Base-by-base conservation (phyloP, 805 yeast genomes). In the Spathaspora girioi region DNA sequence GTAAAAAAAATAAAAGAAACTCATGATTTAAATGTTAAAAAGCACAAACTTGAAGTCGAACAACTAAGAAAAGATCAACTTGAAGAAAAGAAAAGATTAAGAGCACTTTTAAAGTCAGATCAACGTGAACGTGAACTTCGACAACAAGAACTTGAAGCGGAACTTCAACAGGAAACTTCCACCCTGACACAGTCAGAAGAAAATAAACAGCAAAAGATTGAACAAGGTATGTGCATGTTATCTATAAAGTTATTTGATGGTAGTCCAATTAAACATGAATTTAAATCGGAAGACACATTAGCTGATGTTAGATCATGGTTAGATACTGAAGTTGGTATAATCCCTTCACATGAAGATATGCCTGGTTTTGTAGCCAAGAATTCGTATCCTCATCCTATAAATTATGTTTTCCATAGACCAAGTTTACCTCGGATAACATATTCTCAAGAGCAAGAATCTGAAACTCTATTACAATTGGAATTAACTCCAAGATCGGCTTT, bases 191-290 rank as follows among this genome's bases (percentile, higher is more conserved):
- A 11, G 3, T 47, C 41, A 3, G 5, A 15, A 35, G 18, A 35
- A 40, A 7, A 7, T 12, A 43, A 29, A 20, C 23, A n/a, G n/a
- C n/a, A n/a, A 3, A 27, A 29, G 10, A 14, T 40, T 19, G 23
- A 31, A 11, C 8, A 19, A 42, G 45, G 32, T 8, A 32, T 15
- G 5, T 64, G 89, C 55, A 64, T 74, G 0, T 66, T 86, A 11
- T 77, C 81, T n/a, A 72, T 89, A 11, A 80, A 87, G 57, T 69
- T 87, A 38, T 76, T 89, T 45, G 87, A 89, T 65, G 93, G 96
- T 0, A 69, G 73, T 11, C 71, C 86, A 1, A 51, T 86, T 3
- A 78, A 75, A 50, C 76, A 80, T 45, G 71, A 71, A 19, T 88
- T 89, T 57, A 53, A 60, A 1, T 64, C 78, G 0, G 52, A 57